Evolutionary conservation across 2,329 filamentous ascomycete species (phyloP).

Genomic region (Magnaporthiopsis poae): DNA sequence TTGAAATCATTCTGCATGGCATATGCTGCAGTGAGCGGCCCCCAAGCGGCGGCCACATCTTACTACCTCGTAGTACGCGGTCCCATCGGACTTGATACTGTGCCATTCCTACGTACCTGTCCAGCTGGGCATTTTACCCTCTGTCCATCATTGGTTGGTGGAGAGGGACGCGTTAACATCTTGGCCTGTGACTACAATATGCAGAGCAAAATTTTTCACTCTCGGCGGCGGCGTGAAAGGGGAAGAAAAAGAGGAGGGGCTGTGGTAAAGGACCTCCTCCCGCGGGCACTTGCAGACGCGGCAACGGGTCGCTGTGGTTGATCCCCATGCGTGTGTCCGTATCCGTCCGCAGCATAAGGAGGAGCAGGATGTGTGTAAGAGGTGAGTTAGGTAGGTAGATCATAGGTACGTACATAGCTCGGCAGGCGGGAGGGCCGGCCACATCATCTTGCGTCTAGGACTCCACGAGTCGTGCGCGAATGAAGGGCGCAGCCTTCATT

Average conservation of each 20-base stretch:
- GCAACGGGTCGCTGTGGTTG: background rate
- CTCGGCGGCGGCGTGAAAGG: background rate
- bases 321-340: background rate
- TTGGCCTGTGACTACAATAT: background rate
- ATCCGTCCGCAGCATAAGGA: background rate
- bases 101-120: background rate
- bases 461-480: background rate
- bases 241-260: background rate
- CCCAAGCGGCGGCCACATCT: background rate
- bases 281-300: background rate
- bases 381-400: too few species aligned
- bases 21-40: background rate
- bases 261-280: background rate
- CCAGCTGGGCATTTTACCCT: background rate
- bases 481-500: background rate
- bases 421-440: background rate
- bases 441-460: background rate
- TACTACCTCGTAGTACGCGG: background rate
- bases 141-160: background rate
- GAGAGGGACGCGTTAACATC: background rate
- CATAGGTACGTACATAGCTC: too few species aligned
- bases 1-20: background rate
- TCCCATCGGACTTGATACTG: background rate
- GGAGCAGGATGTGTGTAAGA: too few species aligned
- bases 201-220: background rate